Evolutionary conservation across 2,329 filamentous ascomycete species (phyloP), one percentile per base, ranked within the genome.

Genomic region (Keithomyces neogunnii): DNA sequence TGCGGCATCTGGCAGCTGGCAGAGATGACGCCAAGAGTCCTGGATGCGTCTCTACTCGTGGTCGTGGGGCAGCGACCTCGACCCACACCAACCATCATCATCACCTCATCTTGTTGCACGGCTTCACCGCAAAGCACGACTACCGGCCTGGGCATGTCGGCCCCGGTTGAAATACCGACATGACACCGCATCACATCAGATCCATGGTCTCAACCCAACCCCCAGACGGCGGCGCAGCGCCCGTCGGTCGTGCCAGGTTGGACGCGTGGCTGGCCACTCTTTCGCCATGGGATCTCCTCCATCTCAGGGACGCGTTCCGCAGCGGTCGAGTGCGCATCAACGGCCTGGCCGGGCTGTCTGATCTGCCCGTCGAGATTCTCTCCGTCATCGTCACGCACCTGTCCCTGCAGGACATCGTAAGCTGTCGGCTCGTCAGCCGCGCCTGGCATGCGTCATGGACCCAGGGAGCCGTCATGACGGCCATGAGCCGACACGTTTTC

Each of bases 361-460:
- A 64, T 35, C 56, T 67, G 0, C 64, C 66, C 1, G 45, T 47
- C 4, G 66, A 68, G 46, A 45, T 68, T 8, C 36, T 67, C 10
- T 60, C 56, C 10, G 11, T 50, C 5, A 52, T 67, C 28, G 51
- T 58, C 10, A 49, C 50, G 0, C 49, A 60, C 11, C 56, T 68
- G 11, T 45, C 50, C 0, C 42, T 65, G 5, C 47, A 60, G 5
- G 64, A 67, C 30, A 53, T 62, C 29, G 43, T 60, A 48, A 51
- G 42, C 36, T 67, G 64, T 47, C 54, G 33, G 11, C 29, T 52
- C 4, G 65, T 65, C 2, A 66, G 54, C 8, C 59, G 42, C 10
- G 50, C 51, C n/a, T 68, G 65, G 65, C 51, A 52, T 5, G 28
- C 38, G 1, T 29, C 49, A 5, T 66, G 63, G 63, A 57, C 56